Evolutionary conservation across 805 yeast species (phyloP).

Genomic region (Debaryomyces castellii): DNA sequence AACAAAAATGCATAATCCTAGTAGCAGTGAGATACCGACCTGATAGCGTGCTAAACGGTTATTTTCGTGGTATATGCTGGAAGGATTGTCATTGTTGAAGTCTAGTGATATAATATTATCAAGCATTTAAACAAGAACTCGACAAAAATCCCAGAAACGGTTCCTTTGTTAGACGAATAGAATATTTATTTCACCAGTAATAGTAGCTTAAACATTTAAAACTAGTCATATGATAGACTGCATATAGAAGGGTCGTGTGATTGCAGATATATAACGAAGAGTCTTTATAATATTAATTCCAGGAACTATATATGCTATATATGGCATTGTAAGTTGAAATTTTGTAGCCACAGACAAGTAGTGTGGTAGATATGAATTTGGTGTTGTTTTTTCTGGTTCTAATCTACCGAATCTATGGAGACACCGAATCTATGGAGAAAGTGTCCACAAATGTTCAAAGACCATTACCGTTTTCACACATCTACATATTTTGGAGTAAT

Average conservation of each 20-base stretch:
- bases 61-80: neutral
- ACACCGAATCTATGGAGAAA: too few relatives aligned
- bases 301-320: too few relatives aligned
- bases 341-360: too few relatives aligned
- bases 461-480: too few relatives aligned
- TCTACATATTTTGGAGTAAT: too few relatives aligned
- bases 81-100: neutral
- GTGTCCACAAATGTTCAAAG: too few relatives aligned
- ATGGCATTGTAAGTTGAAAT: too few relatives aligned
- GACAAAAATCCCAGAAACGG: neutral
- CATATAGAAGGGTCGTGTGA: neutral
- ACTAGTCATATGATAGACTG: neutral
- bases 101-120: neutral
- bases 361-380: too few relatives aligned
- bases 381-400: too few relatives aligned
- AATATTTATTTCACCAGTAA: neutral
- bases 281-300: too few relatives aligned
- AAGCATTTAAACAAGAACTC: neutral
- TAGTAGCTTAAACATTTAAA: neutral
- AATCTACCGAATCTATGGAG: too few relatives aligned
- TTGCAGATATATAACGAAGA: neutral
- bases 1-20: slow-evolving; percentile 70
- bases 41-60: slow-evolving; percentile 67
- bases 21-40: slow-evolving; percentile 59
- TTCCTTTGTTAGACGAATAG: neutral